Conservation (phyloP, 2,329 filamentous ascomycete species). For the Fusarium gaditjirri region DNA sequence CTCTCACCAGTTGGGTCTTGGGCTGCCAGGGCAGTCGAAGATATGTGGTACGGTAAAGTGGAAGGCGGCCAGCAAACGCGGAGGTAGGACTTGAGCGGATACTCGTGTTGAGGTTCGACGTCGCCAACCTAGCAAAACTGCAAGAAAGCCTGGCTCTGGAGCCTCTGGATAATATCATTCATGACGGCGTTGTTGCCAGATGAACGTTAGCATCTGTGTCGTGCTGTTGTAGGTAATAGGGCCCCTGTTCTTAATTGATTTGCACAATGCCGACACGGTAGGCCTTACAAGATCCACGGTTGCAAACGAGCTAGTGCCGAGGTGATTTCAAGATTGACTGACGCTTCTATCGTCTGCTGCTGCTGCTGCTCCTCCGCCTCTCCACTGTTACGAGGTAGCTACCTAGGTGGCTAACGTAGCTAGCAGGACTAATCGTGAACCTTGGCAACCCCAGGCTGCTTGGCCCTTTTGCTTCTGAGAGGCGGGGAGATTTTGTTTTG, state of each 20-base stretch:
- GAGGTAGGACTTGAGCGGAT: conserved; percentile 19
- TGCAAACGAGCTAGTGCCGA: conserved; percentile 19
- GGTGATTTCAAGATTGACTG: conserved; percentile 24
- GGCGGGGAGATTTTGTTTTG: conserved; percentile 33
- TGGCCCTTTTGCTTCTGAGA: conserved; percentile 37
- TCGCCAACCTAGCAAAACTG: conserved; percentile 18
- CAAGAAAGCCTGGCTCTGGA: conserved; percentile 2
- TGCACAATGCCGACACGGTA: conserved; percentile 22
- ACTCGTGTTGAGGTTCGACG: conserved; percentile 17
- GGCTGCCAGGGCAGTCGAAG: conserved; percentile 14
- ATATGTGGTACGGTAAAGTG: conserved; percentile 20
- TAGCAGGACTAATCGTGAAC: conserved; percentile 24
- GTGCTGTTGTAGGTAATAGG: conserved; percentile 1
- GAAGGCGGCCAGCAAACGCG: conserved; percentile 23
- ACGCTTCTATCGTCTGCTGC: background rate
- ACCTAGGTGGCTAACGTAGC: background rate
- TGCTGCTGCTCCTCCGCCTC: background rate
- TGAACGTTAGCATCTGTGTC: conserved; percentile 16
- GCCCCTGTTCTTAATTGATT: conserved; percentile 31
- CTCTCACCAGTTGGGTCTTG: conserved; percentile 7
- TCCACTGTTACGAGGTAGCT: conserved; percentile 6
- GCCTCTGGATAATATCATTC: background rate
- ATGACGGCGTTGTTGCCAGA: conserved; percentile 31
- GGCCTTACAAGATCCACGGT: conserved; percentile 25
- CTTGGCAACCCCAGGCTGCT: conserved; percentile 35